These are phyloP conservation scores for Ceratobasidium sp. DNA, from an alignment of 1,284 basidiomycete species.

Conservation along the genomic window DNA sequence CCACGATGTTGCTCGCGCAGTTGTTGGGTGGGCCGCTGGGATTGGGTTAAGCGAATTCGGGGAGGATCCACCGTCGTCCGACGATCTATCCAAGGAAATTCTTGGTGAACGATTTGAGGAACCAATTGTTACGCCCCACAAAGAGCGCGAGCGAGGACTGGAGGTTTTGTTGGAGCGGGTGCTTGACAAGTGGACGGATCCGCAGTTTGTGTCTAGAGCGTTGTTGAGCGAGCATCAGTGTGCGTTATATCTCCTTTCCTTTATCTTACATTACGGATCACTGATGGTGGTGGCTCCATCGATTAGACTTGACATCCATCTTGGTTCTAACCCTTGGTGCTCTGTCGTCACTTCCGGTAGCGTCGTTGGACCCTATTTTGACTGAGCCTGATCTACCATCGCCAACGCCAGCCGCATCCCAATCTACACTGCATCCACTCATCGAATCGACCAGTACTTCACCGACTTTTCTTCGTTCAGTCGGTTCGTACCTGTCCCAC, in stretches of 20 bases:
- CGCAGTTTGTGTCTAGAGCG: conserved; percentile 50
- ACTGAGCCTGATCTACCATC: too few relatives aligned
- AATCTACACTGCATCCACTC: conserved; percentile 50
- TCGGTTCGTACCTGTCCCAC: conserved; percentile 81
- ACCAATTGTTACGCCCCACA: conserved; percentile 57
- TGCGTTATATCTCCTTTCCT: conserved; percentile 42
- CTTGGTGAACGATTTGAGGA: too few relatives aligned
- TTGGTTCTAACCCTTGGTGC: conserved; percentile 11
- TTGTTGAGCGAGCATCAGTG: conserved; percentile 48
- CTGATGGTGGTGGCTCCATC: conserved; percentile 1
- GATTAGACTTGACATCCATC: conserved; percentile 21
- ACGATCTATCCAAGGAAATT: conserved; percentile 49
- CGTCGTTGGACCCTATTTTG: too few relatives aligned
- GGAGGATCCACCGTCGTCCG: conserved; percentile 48
- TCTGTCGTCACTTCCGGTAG: not conserved
- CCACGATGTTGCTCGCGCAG: conserved; percentile 63
- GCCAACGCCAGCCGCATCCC: too few relatives aligned
- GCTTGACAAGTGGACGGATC: conserved; percentile 50
- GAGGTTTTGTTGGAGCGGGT: conserved; percentile 46
- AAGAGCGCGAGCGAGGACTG: conserved; percentile 46
- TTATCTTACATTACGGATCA: not conserved
- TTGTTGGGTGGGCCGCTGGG: conserved; percentile 63
- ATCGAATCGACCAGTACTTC: conserved; percentile 53
- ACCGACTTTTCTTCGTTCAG: conserved; percentile 70
- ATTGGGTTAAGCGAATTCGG: conserved; percentile 45